Conservation (phyloP, 257 asterid genomes). For the Solanum medicagineum region DNA sequence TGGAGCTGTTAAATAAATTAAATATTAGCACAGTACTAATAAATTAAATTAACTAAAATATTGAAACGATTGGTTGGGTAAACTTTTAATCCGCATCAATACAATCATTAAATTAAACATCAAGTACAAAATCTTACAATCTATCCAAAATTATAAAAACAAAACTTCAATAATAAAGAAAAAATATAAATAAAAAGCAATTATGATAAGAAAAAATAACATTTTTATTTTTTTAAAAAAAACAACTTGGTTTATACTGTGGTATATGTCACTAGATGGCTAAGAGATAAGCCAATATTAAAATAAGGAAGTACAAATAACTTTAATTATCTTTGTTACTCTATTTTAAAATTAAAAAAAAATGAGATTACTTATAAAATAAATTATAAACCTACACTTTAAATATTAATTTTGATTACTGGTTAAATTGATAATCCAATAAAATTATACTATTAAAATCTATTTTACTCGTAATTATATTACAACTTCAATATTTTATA, state of each 20-base stretch:
- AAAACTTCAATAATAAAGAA: background rate
- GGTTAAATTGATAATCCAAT: too few relatives aligned
- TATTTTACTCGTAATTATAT: too few relatives aligned
- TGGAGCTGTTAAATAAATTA: background rate
- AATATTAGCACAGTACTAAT: background rate
- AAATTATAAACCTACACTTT: background rate
- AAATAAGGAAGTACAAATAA: background rate
- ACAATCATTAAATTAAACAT: background rate
- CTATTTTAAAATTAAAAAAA: background rate
- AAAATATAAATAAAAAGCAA: background rate
- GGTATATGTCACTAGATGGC: background rate
- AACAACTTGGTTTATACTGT: background rate
- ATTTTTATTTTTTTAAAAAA: too few relatives aligned
- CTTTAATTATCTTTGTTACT: background rate
- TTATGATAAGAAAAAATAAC: background rate
- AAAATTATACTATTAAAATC: too few relatives aligned
- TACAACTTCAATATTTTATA: too few relatives aligned
- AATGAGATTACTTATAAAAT: background rate
- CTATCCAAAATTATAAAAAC: background rate
- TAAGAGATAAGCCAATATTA: background rate
- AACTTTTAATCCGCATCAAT: background rate
- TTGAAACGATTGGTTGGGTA: background rate
- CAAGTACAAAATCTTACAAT: background rate
- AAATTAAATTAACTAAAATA: background rate
- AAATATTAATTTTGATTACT: too few relatives aligned